Evolutionary conservation across 192 early-diverging fungal species (phyloP), one percentile per base, ranked within the genome.

Genomic region (Entomortierella beljakovae): DNA sequence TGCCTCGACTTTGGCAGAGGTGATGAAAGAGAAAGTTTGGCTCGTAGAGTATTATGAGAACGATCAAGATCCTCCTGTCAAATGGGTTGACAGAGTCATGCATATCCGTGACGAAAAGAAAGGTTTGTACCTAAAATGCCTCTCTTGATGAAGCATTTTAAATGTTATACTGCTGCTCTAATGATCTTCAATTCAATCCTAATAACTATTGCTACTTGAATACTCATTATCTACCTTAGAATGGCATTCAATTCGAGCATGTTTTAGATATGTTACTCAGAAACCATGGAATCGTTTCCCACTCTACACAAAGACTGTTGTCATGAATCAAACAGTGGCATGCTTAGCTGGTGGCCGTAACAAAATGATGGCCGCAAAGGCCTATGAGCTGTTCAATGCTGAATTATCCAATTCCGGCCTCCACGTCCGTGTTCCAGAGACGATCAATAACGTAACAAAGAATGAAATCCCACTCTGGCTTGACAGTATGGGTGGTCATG

Each of bases 221-320:
- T 43, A 43, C 51, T 25, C 18, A 53, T 26, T 3, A 15, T 13
- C 6, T 2, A 29, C 6, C 13, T 16, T 65, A 90, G 88, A 81
- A 33, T 96, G 93, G 93, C 92, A 93, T 68, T 79, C 92, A 3
- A 94, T 96, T 46, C 82, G 94, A 32, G 93, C 93, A n/a, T 94
- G 93, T 76, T 96, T 96, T 81, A 82, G 93, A 58, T 96, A 94
- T 74, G 90, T 95, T 10, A 96, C 94, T 1, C 94, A 96, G 68
- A 94, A 93, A 80, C 94, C 94, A 15, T 96, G 94, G 94, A 92
- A 89, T 59, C 87, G 93, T 10, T 91, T 96, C 70, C 94, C 94
- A 35, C 69, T 96, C 50, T 86, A 89, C 62, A 85, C 90, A 15
- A 88, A 88, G 57, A 96, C 94, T 0, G 67, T 94, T 34, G 87